These are phyloP conservation scores for Hevea brasiliensis DNA, from an alignment of 345 rosid species.

Conservation along the genomic window DNA sequence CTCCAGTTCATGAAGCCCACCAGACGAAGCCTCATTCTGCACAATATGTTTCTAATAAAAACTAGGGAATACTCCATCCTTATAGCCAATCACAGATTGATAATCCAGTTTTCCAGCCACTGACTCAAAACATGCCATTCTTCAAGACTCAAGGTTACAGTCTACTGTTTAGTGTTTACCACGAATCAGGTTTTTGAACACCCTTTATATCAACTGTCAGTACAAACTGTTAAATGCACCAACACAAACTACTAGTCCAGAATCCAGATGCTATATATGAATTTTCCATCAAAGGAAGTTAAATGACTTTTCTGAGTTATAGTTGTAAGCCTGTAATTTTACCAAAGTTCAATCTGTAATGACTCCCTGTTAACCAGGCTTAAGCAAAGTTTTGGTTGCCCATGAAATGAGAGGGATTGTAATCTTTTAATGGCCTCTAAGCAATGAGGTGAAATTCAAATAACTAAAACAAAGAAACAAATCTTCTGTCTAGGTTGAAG, in stretches of 20 bases:
- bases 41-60: slow-evolving; percentile 18
- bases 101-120: background rate
- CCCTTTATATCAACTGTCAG: background rate
- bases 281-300: background rate
- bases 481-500: background rate
- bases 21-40: slow-evolving; percentile 32
- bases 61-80: background rate
- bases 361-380: background rate
- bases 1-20: slow-evolving; percentile 34
- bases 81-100: background rate
- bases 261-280: background rate
- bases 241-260: background rate
- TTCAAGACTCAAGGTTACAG: background rate
- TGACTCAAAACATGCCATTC: background rate
- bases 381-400: background rate
- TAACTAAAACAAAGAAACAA: background rate
- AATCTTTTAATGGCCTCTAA: background rate
- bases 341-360: background rate
- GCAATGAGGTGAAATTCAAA: background rate
- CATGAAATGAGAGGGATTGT: background rate
- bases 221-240: background rate
- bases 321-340: too few species aligned
- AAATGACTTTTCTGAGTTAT: background rate
- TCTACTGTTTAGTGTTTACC: too few species aligned
- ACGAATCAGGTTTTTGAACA: background rate